phyloP scores from a whole-genome alignment of 2,329 filamentous ascomycete genomes.

The Botrytis elliptica region DNA sequence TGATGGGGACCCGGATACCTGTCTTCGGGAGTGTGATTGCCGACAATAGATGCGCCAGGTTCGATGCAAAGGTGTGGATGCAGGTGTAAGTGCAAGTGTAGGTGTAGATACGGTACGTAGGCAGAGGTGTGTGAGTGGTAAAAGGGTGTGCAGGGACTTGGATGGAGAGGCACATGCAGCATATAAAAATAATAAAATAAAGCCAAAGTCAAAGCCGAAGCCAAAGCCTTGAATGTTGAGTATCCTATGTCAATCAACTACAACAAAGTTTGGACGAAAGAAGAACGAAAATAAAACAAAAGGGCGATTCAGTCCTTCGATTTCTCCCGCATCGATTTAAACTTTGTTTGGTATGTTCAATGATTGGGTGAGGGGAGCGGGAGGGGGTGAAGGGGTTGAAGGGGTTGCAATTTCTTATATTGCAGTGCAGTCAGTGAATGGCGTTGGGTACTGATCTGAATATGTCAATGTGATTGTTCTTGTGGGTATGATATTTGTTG shows the following conservation, averaged over 20 bases:
- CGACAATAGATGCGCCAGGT: conserved; percentile 10
- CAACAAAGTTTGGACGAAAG: not conserved
- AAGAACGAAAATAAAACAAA: not conserved
- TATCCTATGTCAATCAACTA: not conserved
- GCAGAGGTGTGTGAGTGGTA: not conserved
- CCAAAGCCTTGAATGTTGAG: not conserved
- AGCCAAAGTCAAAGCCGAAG: not conserved
- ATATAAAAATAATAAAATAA: not conserved
- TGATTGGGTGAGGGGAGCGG: not conserved
- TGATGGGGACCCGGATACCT: conserved; percentile 5
- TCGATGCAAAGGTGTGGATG: not conserved
- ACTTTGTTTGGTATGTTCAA: not conserved
- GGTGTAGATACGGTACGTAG: not conserved
- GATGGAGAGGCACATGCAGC: conserved; percentile 7
- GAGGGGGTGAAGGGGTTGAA: not conserved
- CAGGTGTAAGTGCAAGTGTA: not conserved
- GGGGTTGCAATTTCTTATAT: conserved; percentile 5
- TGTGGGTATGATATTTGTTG: not conserved
- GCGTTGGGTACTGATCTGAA: not conserved
- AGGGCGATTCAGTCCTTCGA: not conserved
- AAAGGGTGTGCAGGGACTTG: not conserved
- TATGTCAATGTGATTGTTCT: not conserved
- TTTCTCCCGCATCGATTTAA: not conserved
- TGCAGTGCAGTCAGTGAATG: not conserved
- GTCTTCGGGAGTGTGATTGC: not conserved